Percentiles rank a stretch among this genome's conserved stretches.
Evolutionary conservation across 495 filamentous ascomycete genomes (phyloP).

Genomic region (Aspergillus funiculosus): DNA sequence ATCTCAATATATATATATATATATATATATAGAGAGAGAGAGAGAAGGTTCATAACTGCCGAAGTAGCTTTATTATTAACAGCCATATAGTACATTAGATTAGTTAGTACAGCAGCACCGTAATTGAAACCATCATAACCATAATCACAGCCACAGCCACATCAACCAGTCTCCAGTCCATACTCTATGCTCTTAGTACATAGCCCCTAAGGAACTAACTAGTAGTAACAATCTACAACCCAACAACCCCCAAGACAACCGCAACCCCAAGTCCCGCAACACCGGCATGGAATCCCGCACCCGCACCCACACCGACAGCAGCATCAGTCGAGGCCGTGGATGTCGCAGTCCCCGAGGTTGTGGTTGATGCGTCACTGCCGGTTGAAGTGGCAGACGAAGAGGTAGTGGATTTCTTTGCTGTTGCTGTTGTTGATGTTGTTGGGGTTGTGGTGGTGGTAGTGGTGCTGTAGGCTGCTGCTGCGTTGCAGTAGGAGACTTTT

Average conservation of each 20-base stretch:
- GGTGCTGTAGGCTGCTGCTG: constrained; percentile 24
- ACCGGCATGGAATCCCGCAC: constrained; percentile 9
- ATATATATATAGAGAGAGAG: too few species aligned
- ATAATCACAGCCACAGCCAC: too few species aligned
- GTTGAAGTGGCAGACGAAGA: constrained; percentile 15
- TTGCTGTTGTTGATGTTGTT: not conserved
- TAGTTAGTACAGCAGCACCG: too few species aligned
- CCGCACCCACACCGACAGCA: constrained; percentile 14
- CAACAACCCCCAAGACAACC: constrained; percentile 1
- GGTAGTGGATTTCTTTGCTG: constrained; percentile 8
- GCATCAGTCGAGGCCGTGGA: constrained; percentile 19
- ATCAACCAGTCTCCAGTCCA: too few species aligned
- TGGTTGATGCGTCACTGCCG: not conserved
- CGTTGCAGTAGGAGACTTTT: constrained; percentile 30
- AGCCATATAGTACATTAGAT: too few species aligned
- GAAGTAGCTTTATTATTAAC: too few species aligned
- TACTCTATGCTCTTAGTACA: too few species aligned
- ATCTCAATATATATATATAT: too few species aligned
- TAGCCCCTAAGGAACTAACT: too few species aligned
- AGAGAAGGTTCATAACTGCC: too few species aligned
- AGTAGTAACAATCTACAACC: too few species aligned
- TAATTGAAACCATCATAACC: too few species aligned
- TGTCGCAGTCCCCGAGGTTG: not conserved
- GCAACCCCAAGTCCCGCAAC: not conserved
- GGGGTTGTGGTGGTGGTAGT: constrained; percentile 2